These are phyloP conservation scores for Neofusicoccum parvum DNA, from an alignment of 2,329 filamentous ascomycete species.

Conservation along the genomic window DNA sequence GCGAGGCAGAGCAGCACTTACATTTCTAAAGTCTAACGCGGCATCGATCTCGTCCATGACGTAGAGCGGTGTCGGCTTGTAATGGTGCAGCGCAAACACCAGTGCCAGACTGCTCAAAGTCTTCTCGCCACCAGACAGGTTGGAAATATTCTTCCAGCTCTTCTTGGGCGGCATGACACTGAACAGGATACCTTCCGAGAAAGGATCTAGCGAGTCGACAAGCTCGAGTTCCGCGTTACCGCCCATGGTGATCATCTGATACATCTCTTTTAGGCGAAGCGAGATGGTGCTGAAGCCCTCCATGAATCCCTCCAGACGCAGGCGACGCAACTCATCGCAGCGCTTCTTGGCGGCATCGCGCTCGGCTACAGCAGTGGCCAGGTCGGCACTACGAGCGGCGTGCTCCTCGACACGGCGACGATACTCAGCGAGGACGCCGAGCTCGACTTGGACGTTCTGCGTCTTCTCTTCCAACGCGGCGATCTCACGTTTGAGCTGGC, in stretches of 20 bases:
- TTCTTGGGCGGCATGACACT: conserved; percentile 99
- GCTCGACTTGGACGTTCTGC: conserved; percentile 82
- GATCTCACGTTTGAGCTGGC: conserved; percentile 64
- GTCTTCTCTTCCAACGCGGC: conserved; percentile 72
- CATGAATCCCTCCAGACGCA: conserved; percentile 97
- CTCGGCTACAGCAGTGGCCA: conserved; percentile 73
- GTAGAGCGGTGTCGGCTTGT: conserved; percentile 95
- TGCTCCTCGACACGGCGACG: conserved; percentile 84
- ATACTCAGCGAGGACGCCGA: conserved; percentile 86
- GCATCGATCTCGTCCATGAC: conserved; percentile 99
- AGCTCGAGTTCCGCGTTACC: conserved; percentile 97
- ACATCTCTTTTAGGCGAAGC: conserved; percentile 96
- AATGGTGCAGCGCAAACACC: conserved; percentile 98
- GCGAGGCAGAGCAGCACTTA: conserved; percentile 54
- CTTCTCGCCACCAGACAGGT: conserved; percentile 95
- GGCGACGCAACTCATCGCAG: conserved; percentile 85
- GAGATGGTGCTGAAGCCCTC: conserved; percentile 95
- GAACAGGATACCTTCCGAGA: conserved; percentile 95
- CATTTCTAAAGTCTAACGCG: conserved; percentile 95
- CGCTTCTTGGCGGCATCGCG: conserved; percentile 89
- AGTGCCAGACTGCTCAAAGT: conserved; percentile 89
- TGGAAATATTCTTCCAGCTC: conserved; percentile 99
- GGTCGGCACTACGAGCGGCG: conserved; percentile 76
- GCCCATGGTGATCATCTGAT: conserved; percentile 99
- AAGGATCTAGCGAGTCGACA: conserved; percentile 93